phyloP scores from a whole-genome alignment of 305 asterid genomes.

The Fraxinus latifolia region DNA sequence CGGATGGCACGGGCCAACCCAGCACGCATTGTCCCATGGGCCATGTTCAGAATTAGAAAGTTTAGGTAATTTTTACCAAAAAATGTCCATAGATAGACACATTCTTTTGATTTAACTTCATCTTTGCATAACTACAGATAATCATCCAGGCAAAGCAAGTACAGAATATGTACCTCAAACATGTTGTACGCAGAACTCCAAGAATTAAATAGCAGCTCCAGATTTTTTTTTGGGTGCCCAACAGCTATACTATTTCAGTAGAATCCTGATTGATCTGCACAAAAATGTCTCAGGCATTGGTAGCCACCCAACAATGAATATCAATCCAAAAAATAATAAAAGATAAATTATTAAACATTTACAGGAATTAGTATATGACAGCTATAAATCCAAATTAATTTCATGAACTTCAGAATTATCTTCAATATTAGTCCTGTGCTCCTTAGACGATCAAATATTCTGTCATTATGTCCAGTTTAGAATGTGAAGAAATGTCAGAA shows the following conservation, averaged over 20 bases:
- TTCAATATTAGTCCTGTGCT: background rate
- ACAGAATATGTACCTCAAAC: background rate
- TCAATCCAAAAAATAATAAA: background rate
- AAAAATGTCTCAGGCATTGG: background rate
- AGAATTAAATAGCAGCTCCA: background rate
- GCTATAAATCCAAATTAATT: background rate
- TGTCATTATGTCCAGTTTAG: background rate
- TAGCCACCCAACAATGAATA: background rate
- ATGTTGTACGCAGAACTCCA: background rate
- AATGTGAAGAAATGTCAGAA: background rate
- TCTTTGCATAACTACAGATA: background rate
- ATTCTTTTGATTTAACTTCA: background rate
- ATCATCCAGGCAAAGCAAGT: background rate
- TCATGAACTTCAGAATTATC: background rate
- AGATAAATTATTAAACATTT: background rate
- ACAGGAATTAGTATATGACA: background rate
- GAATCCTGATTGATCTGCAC: background rate
- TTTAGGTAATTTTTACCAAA: background rate
- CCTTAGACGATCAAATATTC: background rate
- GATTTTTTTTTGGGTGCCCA: background rate
- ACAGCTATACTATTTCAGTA: background rate
- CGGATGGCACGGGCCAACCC: too few relatives aligned
- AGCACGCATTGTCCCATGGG: too few relatives aligned
- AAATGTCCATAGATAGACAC: background rate
- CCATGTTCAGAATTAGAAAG: too few relatives aligned